Evolutionary conservation across 2,329 filamentous ascomycete genomes (phyloP), one percentile per base, ranked within the genome.

Genomic region (Cryphonectria radicalis): DNA sequence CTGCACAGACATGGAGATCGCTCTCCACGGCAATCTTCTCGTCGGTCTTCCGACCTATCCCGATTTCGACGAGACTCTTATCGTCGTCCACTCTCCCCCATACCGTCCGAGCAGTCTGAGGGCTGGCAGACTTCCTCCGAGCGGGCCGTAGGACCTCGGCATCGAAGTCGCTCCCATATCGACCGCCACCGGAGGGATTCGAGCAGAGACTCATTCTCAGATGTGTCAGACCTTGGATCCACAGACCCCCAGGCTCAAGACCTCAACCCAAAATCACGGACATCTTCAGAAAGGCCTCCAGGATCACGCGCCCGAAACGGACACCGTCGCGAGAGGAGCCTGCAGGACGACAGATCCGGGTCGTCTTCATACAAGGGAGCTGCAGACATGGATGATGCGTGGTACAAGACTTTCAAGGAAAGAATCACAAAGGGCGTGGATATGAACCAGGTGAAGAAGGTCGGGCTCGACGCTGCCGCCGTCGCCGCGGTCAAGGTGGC

Each of bases 401-500:
- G 68, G 55, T 66, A 69, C 37, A 66, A 68, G 60, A 66, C 65
- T 1, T 70, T 72, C 66, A 64, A 66, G 65, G 65, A 72, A 14
- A 55, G 60, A 53, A 25, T 72, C 25, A 70, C 68, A 3, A 68
- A 63, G 46, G 71, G 71, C 25, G 55, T 72, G 42, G 68, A 72
- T 46, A 43, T 72, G 53, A 66, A 62, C 13, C 70, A 69, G 11
- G 71, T 72, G 14, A 69, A 69, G 32, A 72, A 66, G 55, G 71
- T 72, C 5, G 71, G 71, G 2, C 65, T 72, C 13, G 71, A 72
- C 32, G 71, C 71, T 1, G 71, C 71, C 14, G 71, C 71, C 35
- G 71, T 72, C 37, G 71, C 71, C 28, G 71, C 71, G 19, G 60
- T 72, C 66, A 72, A 72, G 68, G 63, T 72, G 42, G 71, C 68